These are phyloP conservation scores for Lactarius hengduanensis DNA, from an alignment of 768 basidiomycete species.

Conservation along the genomic window DNA sequence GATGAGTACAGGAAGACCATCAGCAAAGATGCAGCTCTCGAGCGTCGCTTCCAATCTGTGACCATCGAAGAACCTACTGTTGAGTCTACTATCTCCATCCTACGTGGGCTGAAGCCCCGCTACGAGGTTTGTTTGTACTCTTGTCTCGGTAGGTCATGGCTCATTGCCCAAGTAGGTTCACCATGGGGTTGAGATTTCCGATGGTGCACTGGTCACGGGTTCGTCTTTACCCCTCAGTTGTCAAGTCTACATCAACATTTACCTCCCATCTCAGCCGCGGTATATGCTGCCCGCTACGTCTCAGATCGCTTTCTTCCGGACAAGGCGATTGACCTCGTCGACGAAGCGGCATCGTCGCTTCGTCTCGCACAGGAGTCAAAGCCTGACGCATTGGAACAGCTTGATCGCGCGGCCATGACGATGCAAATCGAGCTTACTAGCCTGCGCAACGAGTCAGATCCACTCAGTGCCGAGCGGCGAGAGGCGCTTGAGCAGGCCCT, in stretches of 20 bases:
- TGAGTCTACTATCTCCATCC: conserved; percentile 79
- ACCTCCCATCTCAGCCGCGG: conserved; percentile 54
- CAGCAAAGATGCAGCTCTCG: conserved; percentile 87
- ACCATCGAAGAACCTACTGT: conserved; percentile 87
- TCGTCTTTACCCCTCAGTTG: conserved; percentile 24
- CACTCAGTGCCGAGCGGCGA: conserved; percentile 75
- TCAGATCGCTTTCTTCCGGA: conserved; percentile 87
- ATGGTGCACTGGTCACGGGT: conserved; percentile 85
- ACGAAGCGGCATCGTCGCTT: conserved; percentile 87
- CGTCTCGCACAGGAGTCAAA: conserved; percentile 87
- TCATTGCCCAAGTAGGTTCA: conserved; percentile 44
- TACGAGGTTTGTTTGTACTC: conserved; percentile 56
- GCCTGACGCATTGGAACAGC: conserved; percentile 77
- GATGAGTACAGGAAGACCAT: conserved; percentile 93
- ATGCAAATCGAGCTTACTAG: conserved; percentile 89
- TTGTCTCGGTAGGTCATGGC: background rate
- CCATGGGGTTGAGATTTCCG: conserved; percentile 90
- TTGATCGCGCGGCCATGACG: conserved; percentile 82
- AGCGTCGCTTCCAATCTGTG: conserved; percentile 89
- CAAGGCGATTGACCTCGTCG: conserved; percentile 89
- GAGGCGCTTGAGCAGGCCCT: conserved; percentile 65
- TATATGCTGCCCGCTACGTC: conserved; percentile 82
- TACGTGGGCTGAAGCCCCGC: conserved; percentile 78
- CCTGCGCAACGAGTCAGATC: conserved; percentile 83
- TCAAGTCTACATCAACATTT: background rate